A percentile compares a stretch with the other conserved stretches of the same genome.
Conservation (phyloP, 345 rosid genomes). For the Noccaea caerulescens region DNA sequence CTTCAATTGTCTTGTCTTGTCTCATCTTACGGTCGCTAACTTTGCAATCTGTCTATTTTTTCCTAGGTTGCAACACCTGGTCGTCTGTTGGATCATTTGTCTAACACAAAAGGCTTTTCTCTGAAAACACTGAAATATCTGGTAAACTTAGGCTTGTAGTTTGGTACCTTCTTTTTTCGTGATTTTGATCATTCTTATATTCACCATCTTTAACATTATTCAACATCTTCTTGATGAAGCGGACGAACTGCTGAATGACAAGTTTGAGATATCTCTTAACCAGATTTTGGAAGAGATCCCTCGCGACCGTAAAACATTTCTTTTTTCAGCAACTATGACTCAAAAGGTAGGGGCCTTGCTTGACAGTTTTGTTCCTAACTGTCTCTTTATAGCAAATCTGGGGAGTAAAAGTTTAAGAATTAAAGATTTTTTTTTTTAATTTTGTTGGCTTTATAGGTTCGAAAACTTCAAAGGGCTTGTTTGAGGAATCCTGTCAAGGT, state of each 20-base stretch:
- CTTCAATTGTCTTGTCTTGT: background rate
- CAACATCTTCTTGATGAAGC: constrained; percentile 92
- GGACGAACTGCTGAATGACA: constrained; percentile 83
- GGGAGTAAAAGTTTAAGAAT: constrained; percentile 7
- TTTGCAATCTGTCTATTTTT: background rate
- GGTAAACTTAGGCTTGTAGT: constrained; percentile 49
- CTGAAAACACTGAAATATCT: constrained; percentile 75
- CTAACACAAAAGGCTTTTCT: constrained; percentile 88
- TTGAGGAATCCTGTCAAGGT: constrained; percentile 94
- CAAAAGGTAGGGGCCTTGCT: constrained; percentile 60
- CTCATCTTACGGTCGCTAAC: background rate
- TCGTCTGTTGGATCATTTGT: constrained; percentile 84
- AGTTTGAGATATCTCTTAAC: constrained; percentile 94
- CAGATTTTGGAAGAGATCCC: constrained; percentile 77
- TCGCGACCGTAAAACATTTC: constrained; percentile 69
- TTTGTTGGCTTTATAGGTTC: constrained; percentile 57
- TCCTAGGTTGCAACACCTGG: constrained; percentile 93
- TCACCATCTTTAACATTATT: background rate
- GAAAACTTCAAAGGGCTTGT: constrained; percentile 91
- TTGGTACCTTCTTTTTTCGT: constrained; percentile 7
- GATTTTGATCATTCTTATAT: background rate
- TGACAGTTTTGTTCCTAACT: background rate
- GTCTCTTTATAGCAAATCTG: constrained; percentile 23
- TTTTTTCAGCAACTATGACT: constrained; percentile 99
- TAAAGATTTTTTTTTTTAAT: background rate